These are phyloP conservation scores for Datisca glomerata DNA, from an alignment of 306 rosid species.

Conservation along the genomic window DNA sequence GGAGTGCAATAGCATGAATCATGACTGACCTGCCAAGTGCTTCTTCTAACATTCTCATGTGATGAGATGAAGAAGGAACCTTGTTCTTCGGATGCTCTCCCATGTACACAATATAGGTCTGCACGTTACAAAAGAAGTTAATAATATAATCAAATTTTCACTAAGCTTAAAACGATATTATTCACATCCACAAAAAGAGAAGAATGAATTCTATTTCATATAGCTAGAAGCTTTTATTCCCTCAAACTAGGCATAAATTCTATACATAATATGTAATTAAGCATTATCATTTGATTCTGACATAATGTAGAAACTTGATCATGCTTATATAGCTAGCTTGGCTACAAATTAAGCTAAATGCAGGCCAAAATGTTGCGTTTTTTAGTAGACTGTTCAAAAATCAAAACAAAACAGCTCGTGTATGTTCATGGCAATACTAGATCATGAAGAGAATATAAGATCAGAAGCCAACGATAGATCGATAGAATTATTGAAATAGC, in stretches of 20 bases:
- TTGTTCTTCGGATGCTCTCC: slow-evolving; percentile 22
- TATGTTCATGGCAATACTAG: neutral
- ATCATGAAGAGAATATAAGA: neutral
- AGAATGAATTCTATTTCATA: too few species aligned
- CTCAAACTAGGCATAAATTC: too few species aligned
- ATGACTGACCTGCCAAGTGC: slow-evolving; percentile 16
- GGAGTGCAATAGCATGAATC: neutral
- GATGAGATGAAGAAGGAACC: slow-evolving; percentile 13
- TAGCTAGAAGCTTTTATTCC: too few species aligned
- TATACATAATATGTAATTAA: too few species aligned
- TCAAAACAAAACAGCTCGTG: neutral
- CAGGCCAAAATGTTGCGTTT: too few species aligned
- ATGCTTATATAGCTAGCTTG: too few species aligned
- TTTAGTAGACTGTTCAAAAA: neutral
- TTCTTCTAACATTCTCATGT: slow-evolving; percentile 20
- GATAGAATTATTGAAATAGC: neutral
- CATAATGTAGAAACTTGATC: too few species aligned
- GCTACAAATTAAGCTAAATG: too few species aligned
- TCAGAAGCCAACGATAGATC: neutral
- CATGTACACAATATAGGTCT: slow-evolving; percentile 31
- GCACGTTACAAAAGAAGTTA: neutral
- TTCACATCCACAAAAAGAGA: neutral
- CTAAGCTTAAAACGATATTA: neutral
- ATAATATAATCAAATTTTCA: too few species aligned
- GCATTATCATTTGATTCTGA: too few species aligned